Conservation (phyloP, 2,329 filamentous ascomycete species). For the Phaeosphaeriaceae sp. region DNA sequence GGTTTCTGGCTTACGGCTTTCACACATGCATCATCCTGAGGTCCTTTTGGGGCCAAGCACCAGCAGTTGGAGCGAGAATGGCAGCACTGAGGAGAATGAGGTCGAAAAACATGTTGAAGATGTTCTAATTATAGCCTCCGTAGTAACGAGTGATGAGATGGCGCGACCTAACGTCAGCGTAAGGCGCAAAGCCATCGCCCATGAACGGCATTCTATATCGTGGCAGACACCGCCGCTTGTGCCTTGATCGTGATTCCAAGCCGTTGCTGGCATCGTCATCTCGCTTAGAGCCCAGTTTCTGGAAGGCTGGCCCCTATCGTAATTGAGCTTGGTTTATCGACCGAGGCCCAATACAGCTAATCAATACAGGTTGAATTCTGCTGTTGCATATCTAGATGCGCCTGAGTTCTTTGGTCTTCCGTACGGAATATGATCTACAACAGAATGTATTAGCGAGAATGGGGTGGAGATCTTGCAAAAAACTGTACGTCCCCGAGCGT, state of each 20-base stretch:
- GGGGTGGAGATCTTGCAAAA: no score
- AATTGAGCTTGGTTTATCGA: no score
- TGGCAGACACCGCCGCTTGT: background rate
- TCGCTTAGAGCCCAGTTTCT: slow-evolving; percentile 1
- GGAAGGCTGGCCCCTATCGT: background rate
- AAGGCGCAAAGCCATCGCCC: background rate
- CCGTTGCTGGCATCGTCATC: background rate
- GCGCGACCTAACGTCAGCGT: background rate
- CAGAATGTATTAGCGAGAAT: no score
- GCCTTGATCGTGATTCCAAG: background rate
- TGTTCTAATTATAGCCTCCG: background rate
- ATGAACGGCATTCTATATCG: no score
- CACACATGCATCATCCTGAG: background rate
- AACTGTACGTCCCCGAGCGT: no score
- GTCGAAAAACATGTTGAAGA: background rate
- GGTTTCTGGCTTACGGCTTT: background rate
- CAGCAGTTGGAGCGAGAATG: background rate
- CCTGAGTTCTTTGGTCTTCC: no score
- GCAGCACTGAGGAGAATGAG: background rate
- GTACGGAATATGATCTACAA: no score
- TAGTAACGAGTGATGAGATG: background rate
- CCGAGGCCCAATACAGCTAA: no score
- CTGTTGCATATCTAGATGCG: no score
- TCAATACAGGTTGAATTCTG: no score
- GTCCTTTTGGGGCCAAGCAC: background rate